Base-by-base conservation (phyloP, 306 rosid species). In the Gynostemma pentaphyllum region DNA sequence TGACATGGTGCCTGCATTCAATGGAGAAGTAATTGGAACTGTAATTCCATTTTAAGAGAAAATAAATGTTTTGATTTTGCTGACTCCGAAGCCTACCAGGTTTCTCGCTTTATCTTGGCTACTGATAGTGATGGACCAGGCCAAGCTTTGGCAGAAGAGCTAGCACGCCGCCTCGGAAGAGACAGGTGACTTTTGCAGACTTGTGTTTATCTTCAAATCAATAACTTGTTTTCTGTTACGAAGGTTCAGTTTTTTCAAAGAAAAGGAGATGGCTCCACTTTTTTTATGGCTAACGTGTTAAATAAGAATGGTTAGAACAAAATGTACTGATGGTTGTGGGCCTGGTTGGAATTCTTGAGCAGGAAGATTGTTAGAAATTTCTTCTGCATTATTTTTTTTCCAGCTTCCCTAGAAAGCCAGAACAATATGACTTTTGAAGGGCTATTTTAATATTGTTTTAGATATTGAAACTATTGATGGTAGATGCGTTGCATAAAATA, bases 131-230 rank as follows among this genome's bases (percentile, higher is more conserved):
- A 81, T 44, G 42, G 22, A 30, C 77, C 82, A 9, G 82, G 85
- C 52, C 71, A 68, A 53, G 78, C 82, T 52, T 77, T 77, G 75
- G 82, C 82, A 46, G 74, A 76, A 66, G 85, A 70, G 66, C 60
- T 81, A 44, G 85, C 82, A 11, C 76, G 74, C 46, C 82, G 80
- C 63, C 82, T 77, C 18, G 85, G 85, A 68, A 68, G 68, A 65
- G 32, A 77, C 52, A 81, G 82, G 85, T 77, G 9, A 50, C 5
- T 13, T 48, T 11, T 36, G 24, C n/a, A 47, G 13, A 9, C 12
- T 29, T 40, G 0, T 22, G 28, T 41, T 62, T 15, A 57, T 57
- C 27, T 59, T 59, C 34, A 13, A 59, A 62, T n/a, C 18, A 21
- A 60, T 28, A 28, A 64, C 11, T 42, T 62, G 12, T 41, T 14